Evolutionary conservation across 2,329 filamentous ascomycete species (phyloP).

Genomic region (Trichoderma arundinaceum): DNA sequence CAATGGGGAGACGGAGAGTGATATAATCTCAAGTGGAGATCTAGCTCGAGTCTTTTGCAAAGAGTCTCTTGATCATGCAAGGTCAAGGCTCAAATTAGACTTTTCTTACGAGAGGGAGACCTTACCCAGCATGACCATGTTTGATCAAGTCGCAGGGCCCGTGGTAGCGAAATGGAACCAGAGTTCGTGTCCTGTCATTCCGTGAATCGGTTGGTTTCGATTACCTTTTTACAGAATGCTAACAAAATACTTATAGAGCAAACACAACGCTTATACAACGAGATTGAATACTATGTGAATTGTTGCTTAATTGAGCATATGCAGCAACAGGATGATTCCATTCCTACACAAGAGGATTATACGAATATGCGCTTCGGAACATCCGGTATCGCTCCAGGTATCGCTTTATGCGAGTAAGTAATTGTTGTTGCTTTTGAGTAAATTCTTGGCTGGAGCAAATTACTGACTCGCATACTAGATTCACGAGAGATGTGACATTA

Average conservation of each 20-base stretch:
- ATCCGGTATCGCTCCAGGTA: constrained; percentile 17
- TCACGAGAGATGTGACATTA: background rate
- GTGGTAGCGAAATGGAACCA: background rate
- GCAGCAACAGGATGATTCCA: background rate
- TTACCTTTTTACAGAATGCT: background rate
- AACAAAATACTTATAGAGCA: background rate
- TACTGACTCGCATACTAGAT: background rate
- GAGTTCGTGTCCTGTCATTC: background rate
- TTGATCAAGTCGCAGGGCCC: background rate
- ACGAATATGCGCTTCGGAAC: constrained; percentile 11
- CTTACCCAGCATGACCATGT: constrained; percentile 9
- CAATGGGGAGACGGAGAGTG: constrained; percentile 4
- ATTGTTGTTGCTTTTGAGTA: background rate
- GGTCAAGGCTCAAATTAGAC: background rate
- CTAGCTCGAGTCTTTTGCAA: background rate
- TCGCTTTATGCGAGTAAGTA: constrained; percentile 20
- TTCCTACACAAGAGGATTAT: constrained; percentile 10
- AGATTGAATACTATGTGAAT: constrained; percentile 18
- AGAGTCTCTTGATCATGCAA: constrained; percentile 10
- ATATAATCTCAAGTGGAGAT: background rate
- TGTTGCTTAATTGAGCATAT: constrained; percentile 17
- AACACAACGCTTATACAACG: background rate
- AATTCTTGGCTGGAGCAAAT: too few relatives aligned
- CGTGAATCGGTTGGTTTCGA: too few relatives aligned
- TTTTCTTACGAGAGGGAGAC: too few relatives aligned